Evolutionary conservation across 768 basidiomycete species (phyloP).

Genomic region (Punctularia strigosozonata): DNA sequence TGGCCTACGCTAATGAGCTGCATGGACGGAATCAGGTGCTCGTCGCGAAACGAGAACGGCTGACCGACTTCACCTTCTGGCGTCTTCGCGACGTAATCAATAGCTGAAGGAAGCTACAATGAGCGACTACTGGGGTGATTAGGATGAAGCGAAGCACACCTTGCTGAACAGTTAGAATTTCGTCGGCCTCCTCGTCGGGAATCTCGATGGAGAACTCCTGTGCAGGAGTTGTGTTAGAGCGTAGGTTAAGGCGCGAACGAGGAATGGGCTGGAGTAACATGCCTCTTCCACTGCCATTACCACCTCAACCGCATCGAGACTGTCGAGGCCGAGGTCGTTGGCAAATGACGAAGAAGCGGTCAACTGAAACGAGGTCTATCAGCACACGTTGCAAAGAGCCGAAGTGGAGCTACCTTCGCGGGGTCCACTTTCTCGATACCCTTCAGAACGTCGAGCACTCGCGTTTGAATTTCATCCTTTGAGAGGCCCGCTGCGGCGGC

Average conservation of each 20-base stretch:
- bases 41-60: neutral
- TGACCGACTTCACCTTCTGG: slow-evolving; percentile 51
- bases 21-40: neutral
- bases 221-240: slow-evolving; percentile 1
- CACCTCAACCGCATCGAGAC: slow-evolving; percentile 93
- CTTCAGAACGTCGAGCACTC: slow-evolving; percentile 76
- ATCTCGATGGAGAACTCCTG: slow-evolving; percentile 98
- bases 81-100: slow-evolving; percentile 91
- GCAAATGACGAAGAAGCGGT: slow-evolving; percentile 53
- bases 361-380: slow-evolving; percentile 34
- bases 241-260: neutral
- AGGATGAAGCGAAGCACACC: slow-evolving; percentile 36
- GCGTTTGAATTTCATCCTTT: slow-evolving; percentile 54
- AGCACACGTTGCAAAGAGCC: neutral
- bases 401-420: slow-evolving; percentile 39
- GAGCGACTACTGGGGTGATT: slow-evolving; percentile 7
- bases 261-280: slow-evolving; percentile 3
- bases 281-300: slow-evolving; percentile 99
- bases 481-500: slow-evolving; percentile 58
- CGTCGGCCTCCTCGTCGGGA: slow-evolving; percentile 92
- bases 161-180: slow-evolving; percentile 83
- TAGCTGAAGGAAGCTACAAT: slow-evolving; percentile 38
- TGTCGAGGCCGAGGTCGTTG: slow-evolving; percentile 85
- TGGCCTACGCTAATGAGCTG: slow-evolving; percentile 3
- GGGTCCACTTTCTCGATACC: slow-evolving; percentile 82